Evolutionary conservation across 495 filamentous ascomycete species (phyloP), one percentile per base, ranked within the genome.

Genomic region (Aspergillus ellipticus): DNA sequence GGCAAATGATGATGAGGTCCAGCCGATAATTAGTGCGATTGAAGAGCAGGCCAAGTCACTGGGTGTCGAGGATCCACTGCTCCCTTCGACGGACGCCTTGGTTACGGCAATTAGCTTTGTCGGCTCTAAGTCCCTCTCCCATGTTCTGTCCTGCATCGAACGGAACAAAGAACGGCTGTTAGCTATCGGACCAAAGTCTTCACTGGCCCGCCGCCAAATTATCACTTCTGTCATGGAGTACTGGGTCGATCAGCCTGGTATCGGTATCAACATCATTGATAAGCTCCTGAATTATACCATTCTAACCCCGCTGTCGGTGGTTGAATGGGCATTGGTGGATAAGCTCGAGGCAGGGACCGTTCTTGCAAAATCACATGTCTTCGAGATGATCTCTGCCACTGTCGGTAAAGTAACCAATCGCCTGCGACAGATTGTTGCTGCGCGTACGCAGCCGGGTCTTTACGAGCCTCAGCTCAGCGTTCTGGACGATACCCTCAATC

Each of bases 221-320:
- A 89, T 97, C 56, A 81, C 84, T 10, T 89, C 88, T 8, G 93
- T 97, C 26, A 87, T 97, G 77, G 82, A 85, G 13, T 97, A 96
- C 75, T 99, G 94, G 94, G 79, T 80, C 37, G 86, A 92, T 51
- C 94, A 97, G 59, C 90, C 94, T 0, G 94, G 94, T 29, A 85
- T 96, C 41, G 95, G 92, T 28, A 87, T 97, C 63, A 89, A 88
- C 62, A 92, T 99, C 62, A 81, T 97, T 53, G 94, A 99, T 77
- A 97, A 96, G 74, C 79, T 99, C 4, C 86, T 99, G 24, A 99
- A 99, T 68, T 99, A 97, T 76, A 91, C 88, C 33, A 95, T 99
- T 57, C 79, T 99, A 7, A 88, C 83, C 9, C 94, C 94, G 0
- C 70, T 81, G 31, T 83, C 83, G 26, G 92, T 99, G 41, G 79